Evolutionary conservation across 805 yeast species (phyloP), one percentile per base, ranked within the genome.

Genomic region (Kodamaea restingae): DNA sequence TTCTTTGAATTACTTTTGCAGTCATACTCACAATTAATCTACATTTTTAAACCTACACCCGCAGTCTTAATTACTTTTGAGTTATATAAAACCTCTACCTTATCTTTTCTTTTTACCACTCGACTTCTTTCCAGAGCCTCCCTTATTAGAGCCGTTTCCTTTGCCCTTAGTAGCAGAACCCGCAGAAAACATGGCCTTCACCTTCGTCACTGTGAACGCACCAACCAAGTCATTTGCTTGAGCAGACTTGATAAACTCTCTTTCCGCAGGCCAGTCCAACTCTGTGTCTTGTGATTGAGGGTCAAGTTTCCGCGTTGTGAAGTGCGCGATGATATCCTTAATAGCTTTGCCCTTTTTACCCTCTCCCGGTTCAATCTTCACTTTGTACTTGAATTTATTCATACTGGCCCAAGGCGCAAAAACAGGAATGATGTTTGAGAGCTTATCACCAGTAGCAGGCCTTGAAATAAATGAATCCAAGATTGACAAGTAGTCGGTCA

Each of bases 361-460:
- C 20, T 74, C 68, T 2, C 86, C 86, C 0, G 95, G 90, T 48
- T 80, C 85, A 21, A 91, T 62, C 57, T 91, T 91, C 25, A 86
- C 81, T 56, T 88, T 88, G 62, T 85, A 88, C 52, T 84, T 81
- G 58, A 73, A 77, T 55, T 84, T 84, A 43, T 67, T 72, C 46
- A 93, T 58, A 0, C 97, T 73, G 9, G 76, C 61, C 96, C 96
- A 93, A 2, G 98, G 98, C 0, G 93, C 97, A 70, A 88, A 91
- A 14, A 87, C 80, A 1, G 96, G 95, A 9, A 91, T 74, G 5
- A 84, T 78, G 41, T 80, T 85, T 8, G 69, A 51, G 8, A 85
- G 64, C 2, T 52, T 63, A 52, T 85, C 95, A 1, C 63, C 55
- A 20, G 63, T 52, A 8, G 61, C 56, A 1, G 80, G 80, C 24